phyloP scores from a whole-genome alignment of 768 basidiomycete species.

The Rhodotorula sphaerocarpa region DNA sequence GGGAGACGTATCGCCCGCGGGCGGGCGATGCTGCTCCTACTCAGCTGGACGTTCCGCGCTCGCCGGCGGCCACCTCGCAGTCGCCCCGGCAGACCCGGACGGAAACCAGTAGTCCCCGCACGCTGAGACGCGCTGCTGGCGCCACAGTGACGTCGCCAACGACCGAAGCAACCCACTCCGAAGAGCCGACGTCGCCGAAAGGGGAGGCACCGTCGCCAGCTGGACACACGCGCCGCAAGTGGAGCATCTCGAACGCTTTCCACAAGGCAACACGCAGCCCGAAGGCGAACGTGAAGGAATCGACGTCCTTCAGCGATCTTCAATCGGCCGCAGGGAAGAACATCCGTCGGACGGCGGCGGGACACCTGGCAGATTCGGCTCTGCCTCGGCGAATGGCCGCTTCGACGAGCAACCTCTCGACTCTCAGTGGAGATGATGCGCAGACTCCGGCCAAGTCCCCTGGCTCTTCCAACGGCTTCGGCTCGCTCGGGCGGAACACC shows the following conservation, averaged over 20 bases:
- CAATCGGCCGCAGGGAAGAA: conserved; percentile 8
- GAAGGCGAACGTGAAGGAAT: conserved; percentile 30
- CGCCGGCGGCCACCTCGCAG: no score
- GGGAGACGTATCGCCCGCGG: conserved; percentile 48
- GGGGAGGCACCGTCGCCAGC: conserved; percentile 40
- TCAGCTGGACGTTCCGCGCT: no score
- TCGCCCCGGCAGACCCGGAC: no score
- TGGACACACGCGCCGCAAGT: conserved; percentile 42
- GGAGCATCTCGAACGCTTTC: conserved; percentile 35
- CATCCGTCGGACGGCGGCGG: conserved; percentile 10
- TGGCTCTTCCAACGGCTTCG: conserved; percentile 11
- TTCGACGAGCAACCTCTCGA: conserved; percentile 31
- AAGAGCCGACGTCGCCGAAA: no score
- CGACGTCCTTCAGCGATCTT: conserved; percentile 26
- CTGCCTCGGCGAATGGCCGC: conserved; percentile 26
- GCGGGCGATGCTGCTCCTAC: no score
- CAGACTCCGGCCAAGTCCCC: background rate
- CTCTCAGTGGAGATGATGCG: conserved; percentile 1
- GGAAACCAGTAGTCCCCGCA: no score
- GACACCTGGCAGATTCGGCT: background rate
- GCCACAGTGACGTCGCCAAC: no score
- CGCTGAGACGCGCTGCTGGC: no score
- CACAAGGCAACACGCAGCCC: conserved; percentile 33
- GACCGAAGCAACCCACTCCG: no score
- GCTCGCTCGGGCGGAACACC: conserved; percentile 26